phyloP scores from a whole-genome alignment of 2,329 filamentous ascomycete genomes.

The Bimuria novae-zelandiae region DNA sequence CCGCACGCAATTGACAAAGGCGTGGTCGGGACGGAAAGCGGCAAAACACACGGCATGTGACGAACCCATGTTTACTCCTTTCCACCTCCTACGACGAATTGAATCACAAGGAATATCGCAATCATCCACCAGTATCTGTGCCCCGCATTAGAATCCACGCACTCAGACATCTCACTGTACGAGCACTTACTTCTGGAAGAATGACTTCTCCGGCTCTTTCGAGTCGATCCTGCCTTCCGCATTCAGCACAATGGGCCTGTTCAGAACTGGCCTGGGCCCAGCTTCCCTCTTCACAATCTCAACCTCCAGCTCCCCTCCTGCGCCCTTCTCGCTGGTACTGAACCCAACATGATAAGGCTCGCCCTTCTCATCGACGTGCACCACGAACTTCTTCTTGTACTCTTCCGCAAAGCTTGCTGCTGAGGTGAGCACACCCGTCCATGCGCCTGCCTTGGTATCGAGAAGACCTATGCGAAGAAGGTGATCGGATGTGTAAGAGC shows the following conservation, averaged over 20 bases:
- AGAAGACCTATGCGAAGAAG: slow-evolving; percentile 52
- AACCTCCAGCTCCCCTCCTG: slow-evolving; percentile 47
- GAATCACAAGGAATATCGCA: slow-evolving; percentile 52
- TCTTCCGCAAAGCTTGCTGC: slow-evolving; percentile 48
- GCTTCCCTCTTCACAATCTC: slow-evolving; percentile 46
- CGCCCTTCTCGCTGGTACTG: slow-evolving; percentile 38
- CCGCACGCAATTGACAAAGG: not conserved
- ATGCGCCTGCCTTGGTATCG: slow-evolving; percentile 44
- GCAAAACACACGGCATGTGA: not conserved
- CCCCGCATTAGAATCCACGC: slow-evolving; percentile 17
- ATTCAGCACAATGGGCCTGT: slow-evolving; percentile 61
- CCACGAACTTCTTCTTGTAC: slow-evolving; percentile 50
- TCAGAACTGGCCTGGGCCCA: slow-evolving; percentile 51
- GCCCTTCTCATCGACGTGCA: slow-evolving; percentile 51
- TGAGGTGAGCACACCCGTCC: slow-evolving; percentile 53
- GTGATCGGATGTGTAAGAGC: slow-evolving; percentile 41
- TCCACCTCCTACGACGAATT: slow-evolving; percentile 51
- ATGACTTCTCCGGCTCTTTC: slow-evolving; percentile 54
- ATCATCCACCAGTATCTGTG: slow-evolving; percentile 58
- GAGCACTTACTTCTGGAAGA: slow-evolving; percentile 55
- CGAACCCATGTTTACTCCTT: slow-evolving; percentile 17
- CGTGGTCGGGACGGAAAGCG: not conserved
- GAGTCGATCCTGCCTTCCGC: slow-evolving; percentile 57
- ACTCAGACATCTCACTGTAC: not conserved
- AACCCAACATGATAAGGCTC: slow-evolving; percentile 53